Evolutionary conservation across 192 early-diverging fungal genomes (phyloP).

Genomic region (Coemansia sp.): DNA sequence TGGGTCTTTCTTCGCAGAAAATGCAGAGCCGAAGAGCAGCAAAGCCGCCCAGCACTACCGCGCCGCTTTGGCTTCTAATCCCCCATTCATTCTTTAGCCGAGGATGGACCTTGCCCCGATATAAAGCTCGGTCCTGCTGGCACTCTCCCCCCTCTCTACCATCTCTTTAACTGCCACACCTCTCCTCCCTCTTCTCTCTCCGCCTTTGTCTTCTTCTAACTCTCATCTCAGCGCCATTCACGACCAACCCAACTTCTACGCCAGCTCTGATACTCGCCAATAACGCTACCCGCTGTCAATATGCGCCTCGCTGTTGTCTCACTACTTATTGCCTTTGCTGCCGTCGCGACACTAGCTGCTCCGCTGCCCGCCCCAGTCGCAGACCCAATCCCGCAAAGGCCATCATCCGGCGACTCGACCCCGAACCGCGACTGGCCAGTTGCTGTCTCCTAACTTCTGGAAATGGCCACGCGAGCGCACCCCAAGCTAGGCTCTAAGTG

Average conservation of each 20-base stretch:
- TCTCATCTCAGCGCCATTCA: neutral
- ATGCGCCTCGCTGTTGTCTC: slow-evolving; percentile 31
- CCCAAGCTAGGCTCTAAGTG: neutral
- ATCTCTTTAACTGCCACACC: neutral
- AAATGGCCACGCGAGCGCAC: neutral
- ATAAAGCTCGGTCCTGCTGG: neutral
- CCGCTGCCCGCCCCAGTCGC: slow-evolving; percentile 19
- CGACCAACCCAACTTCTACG: slow-evolving; percentile 11
- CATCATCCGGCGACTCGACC: slow-evolving; percentile 8
- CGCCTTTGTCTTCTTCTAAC: slow-evolving; percentile 8
- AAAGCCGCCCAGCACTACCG: neutral
- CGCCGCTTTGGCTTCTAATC: slow-evolving; percentile 1
- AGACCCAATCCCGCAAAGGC: slow-evolving; percentile 8
- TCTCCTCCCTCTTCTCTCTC: slow-evolving; percentile 9
- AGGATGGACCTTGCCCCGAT: slow-evolving; percentile 4
- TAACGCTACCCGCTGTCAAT: neutral
- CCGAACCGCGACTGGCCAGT: slow-evolving; percentile 55
- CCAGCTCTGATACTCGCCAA: neutral
- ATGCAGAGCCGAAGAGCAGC: slow-evolving; percentile 3
- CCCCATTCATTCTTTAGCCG: slow-evolving; percentile 8
- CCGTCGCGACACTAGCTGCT: slow-evolving; percentile 28
- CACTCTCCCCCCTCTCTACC: neutral
- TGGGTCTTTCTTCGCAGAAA: neutral
- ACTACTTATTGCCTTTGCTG: slow-evolving; percentile 25
- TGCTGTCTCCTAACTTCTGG: slow-evolving; percentile 24